Percentiles rank a stretch among this genome's conserved stretches.
Evolutionary conservation across 306 rosid species (phyloP).

Genomic region (Vicia villosa): DNA sequence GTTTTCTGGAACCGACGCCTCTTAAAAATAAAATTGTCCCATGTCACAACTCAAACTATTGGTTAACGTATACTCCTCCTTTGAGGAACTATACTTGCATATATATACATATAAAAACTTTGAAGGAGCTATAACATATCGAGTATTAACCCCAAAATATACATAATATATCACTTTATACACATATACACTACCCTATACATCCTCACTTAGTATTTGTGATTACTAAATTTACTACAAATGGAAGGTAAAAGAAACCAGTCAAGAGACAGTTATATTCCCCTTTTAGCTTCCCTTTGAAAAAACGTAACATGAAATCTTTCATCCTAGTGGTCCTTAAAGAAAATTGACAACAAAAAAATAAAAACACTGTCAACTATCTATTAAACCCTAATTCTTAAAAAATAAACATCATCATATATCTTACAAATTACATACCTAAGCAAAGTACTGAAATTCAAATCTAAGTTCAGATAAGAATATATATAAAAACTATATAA

Average conservation of each 20-base stretch:
- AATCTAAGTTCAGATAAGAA: conserved; percentile 25
- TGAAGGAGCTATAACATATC: not conserved
- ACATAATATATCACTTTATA: not conserved
- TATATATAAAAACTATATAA: not conserved
- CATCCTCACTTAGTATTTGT: not conserved
- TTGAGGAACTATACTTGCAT: not conserved
- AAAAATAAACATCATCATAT: no score
- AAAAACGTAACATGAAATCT: conserved; percentile 28
- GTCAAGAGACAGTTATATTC: conserved; percentile 30
- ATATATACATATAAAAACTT: not conserved
- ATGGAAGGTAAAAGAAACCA: conserved; percentile 36
- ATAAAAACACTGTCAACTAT: not conserved
- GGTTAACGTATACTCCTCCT: no score
- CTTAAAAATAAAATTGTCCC: no score
- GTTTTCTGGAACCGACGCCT: no score
- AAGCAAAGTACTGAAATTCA: conserved; percentile 22
- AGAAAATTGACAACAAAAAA: not conserved
- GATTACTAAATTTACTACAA: conserved; percentile 31
- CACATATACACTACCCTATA: not conserved
- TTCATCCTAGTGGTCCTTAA: conserved; percentile 3
- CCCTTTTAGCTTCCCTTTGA: conserved; percentile 24
- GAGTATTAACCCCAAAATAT: no score
- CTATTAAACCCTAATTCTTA: not conserved
- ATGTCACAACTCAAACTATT: no score
- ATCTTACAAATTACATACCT: conserved; percentile 1